Base-by-base conservation (phyloP, 23 red algal genomes). In the Chondrus crispus region DNA sequence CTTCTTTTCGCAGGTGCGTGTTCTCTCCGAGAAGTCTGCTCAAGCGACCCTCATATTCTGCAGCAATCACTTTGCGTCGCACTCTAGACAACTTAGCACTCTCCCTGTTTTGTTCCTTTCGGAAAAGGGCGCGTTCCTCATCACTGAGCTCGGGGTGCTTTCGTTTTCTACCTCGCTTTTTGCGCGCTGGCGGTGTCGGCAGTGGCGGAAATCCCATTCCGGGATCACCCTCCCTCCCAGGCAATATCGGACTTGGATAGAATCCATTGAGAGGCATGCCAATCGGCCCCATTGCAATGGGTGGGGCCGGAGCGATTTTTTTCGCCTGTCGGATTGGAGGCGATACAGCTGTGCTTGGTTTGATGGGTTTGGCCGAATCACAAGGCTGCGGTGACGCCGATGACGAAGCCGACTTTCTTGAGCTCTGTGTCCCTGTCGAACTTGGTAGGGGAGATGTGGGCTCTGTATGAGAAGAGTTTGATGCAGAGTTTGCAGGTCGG, bases 91-190 rank as follows among this genome's bases (percentile, higher is more conserved):
- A 53, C 69, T 87, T 94, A 20, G 91, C 91, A 49, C 79, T 85
- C 38, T 94, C 91, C 64, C 91, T 78, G 30, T 94, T 94, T 55
- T 94, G 81, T 33, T 80, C 46, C 51, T 94, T 94, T 49, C 91
- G 81, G 62, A 84, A 50, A 19, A 87, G 41, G 40, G 81, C 81
- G 40, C 91, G 91, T 53, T 94, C 81, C 47, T 94, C 82, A 42
- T 94, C 91, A 16, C 81, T 77, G 13, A 94, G 53, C 38, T 78
- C 91, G 3, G 91, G 91, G 62, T 87, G 78, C 43, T 94, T 94
- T 45, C 91, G 64, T 42, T 94, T 94, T 46, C 91, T 57, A 41
- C 91, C 91, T 29, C 91, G 33, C 69, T 94, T 94, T 37, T 87
- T 94, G 8, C 49, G 78, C 40, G 29, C 44, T 4, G 89, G 76